These are phyloP conservation scores for Blattamonas nauphoetae DNA, from an alignment of 78 protist species.

Conservation along the genomic window DNA sequence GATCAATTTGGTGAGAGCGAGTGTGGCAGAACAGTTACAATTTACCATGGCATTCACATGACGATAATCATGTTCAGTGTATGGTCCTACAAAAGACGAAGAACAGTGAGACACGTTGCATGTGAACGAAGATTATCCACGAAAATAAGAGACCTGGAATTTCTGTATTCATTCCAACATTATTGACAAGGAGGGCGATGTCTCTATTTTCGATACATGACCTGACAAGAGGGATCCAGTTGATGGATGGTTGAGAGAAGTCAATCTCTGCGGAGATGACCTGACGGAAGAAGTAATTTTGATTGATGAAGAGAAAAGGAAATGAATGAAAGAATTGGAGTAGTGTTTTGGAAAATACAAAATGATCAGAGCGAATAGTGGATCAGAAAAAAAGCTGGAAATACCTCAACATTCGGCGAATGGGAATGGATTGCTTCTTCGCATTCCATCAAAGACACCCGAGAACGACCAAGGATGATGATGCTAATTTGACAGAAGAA, in stretches of 20 bases:
- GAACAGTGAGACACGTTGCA: neutral
- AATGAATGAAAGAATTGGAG: neutral
- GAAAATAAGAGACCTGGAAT: neutral
- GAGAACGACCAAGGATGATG: neutral
- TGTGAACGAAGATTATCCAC: no score
- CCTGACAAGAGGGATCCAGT: neutral
- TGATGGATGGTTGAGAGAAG: neutral
- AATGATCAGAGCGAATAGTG: neutral
- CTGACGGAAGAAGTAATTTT: neutral
- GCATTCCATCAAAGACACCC: neutral
- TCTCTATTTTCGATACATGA: neutral
- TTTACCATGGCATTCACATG: neutral
- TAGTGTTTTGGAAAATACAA: no score
- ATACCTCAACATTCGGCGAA: neutral
- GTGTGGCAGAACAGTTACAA: neutral
- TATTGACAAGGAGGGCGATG: neutral
- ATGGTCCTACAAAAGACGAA: neutral
- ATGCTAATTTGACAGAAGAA: neutral
- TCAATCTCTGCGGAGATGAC: neutral
- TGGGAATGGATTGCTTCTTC: neutral
- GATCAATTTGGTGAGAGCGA: neutral
- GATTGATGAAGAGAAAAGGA: neutral
- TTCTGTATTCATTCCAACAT: slow-evolving; percentile 3
- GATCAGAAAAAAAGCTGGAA: neutral
- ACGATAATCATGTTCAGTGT: neutral